These are phyloP conservation scores for Mytilinidion resinicola DNA, from an alignment of 495 filamentous ascomycete species.

Conservation along the genomic window DNA sequence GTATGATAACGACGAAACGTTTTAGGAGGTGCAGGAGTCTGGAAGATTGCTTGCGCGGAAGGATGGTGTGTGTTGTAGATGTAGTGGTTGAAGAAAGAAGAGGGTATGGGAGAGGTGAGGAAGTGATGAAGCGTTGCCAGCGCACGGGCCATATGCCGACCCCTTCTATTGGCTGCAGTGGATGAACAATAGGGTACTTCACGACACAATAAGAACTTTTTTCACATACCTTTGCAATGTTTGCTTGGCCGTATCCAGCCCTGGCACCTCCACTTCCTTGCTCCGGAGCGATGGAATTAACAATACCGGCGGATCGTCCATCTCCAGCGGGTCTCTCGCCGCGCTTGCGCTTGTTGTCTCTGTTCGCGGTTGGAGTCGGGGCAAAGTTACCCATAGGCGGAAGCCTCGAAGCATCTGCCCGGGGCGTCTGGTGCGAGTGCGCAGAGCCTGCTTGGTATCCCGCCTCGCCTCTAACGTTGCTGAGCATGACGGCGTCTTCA, in stretches of 20 bases:
- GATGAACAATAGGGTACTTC: not conserved
- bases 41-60: too few relatives aligned
- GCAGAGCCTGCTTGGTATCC: constrained; percentile 38
- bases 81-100: not conserved
- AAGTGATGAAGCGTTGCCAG: not conserved
- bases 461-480: constrained; percentile 52
- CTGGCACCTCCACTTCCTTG: constrained; percentile 26
- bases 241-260: constrained; percentile 34
- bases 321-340: constrained; percentile 33
- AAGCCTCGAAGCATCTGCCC: constrained; percentile 40
- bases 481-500: constrained; percentile 59
- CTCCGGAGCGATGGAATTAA: constrained; percentile 30
- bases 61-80: too few relatives aligned
- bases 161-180: too few relatives aligned
- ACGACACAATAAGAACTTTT: not conserved
- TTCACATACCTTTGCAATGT: constrained; percentile 46
- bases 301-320: constrained; percentile 5
- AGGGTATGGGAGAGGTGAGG: not conserved
- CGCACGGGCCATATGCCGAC: too few relatives aligned
- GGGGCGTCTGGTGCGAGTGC: constrained; percentile 38
- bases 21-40: too few relatives aligned
- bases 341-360: constrained; percentile 77
- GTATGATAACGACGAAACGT: too few relatives aligned
- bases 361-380: constrained; percentile 69
- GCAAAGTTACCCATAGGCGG: constrained; percentile 93